Base-by-base conservation (phyloP, 208 protist species). In the Leishmania aethiopica region DNA sequence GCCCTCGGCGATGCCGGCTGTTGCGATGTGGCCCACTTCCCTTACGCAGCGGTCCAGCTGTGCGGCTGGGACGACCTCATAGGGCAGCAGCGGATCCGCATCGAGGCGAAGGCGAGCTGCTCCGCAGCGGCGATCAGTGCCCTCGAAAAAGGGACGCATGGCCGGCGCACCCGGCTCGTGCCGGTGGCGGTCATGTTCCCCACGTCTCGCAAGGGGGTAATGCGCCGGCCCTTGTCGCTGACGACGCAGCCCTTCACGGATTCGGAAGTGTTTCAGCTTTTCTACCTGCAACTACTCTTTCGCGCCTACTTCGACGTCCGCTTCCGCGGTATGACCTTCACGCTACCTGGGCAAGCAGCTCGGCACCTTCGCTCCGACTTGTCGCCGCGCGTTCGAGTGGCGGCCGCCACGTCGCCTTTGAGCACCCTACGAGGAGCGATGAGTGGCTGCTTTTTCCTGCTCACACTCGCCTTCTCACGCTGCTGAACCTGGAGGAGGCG, bases 211-310 rank as follows among this genome's bases (percentile, higher is more conserved):
- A 90, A 90, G 40, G 86, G 86, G 13, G 66, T 80, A 19, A 77
- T 87, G 69, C 81, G 81, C 15, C 59, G 67, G 2, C 84, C 86
- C 2, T 74, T 83, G 22, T 91, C 86, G 22, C 83, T 93, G 51
- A 87, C 84, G 13, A 92, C 91, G 51, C 67, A 89, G 64, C 89
- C 92, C 28, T 97, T 95, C 81, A 88, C 86, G 64, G 94, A 97
- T 70, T 91, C 89, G 3, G 94, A 97, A 81, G 86, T 97, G 37
- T 97, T 97, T 80, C 92, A 97, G 86, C 86, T 96, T 1, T 91
- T 95, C 71, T 96, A 96, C 84, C 35, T 96, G 19, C 94, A 97
- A 77, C 91, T 97, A 40, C 71, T 96, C 60, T 92, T 97, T 60
- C 92, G 94, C 77, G 90, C 89, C 40, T 89, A 91, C 75, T 94